Evolutionary conservation across 208 protist genomes (phyloP), one percentile per base, ranked within the genome.

Genomic region (Herpetomonas tarakana): DNA sequence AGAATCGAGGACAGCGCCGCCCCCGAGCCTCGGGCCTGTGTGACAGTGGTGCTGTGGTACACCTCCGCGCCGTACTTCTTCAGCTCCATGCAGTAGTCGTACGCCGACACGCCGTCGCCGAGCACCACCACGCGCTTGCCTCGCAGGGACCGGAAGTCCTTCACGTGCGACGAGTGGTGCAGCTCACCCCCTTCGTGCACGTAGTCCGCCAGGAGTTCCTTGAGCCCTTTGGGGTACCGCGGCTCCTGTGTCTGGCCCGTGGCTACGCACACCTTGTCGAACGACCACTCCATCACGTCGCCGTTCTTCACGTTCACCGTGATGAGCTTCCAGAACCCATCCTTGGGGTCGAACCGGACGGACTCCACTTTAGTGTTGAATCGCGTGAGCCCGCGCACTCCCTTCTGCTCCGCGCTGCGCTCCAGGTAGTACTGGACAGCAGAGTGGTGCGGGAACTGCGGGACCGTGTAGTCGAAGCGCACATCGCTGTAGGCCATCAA

Each of bases 291-390:
- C 68, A 90, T 83, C n/a, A 93, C 80, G 62, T 96, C 90, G 12
- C 86, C 84, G 50, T 80, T 92, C 44, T 78, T 62, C 19, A 93
- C 67, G 58, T 96, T 96, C n/a, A 96, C 85, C 2, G 90, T 90
- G 38, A 92, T 85, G 11, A 96, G 25, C 60, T 86, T 86, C 86
- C 90, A 96, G 52, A 81, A 26, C 1, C 54, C 45, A 35, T 68
- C 69, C 9, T 21, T 41, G 3, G 49, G 47, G 29, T 90, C 78
- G 35, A 69, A 83, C 1, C 86, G 90, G 3, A 77, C 75, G 4
- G 85, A 91, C 72, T 93, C 79, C 21, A 93, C 84, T 46, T 93
- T 93, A 16, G 90, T 93, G 72, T 93, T 92, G 74, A 91, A 93
- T 3, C 90, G 86, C 31, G 83, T 90, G 47, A 93, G 61, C 19